A percentile compares a stretch with the other conserved stretches of the same genome.
phyloP scores from a whole-genome alignment of 2,329 filamentous ascomycete species.

The Onygena corvina region DNA sequence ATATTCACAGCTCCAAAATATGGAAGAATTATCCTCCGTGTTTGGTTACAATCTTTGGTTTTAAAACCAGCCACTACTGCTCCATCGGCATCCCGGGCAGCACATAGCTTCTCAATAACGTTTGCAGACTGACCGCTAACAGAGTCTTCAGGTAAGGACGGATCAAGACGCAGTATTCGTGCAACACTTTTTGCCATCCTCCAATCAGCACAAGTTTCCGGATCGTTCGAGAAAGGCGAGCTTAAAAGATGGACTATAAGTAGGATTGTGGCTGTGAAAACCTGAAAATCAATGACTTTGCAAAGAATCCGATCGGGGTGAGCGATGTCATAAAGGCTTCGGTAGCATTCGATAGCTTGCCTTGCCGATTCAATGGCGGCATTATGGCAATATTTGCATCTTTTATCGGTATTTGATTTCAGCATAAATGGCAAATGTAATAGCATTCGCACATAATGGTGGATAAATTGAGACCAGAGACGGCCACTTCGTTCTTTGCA shows the following conservation, averaged over 20 bases:
- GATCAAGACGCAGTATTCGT: slow-evolving; percentile 24
- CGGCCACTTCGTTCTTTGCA: slow-evolving; percentile 13
- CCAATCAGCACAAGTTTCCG: slow-evolving; percentile 18
- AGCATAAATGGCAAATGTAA: slow-evolving; percentile 40
- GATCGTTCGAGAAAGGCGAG: slow-evolving; percentile 9
- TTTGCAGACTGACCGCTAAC: slow-evolving; percentile 35
- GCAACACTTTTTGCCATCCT: slow-evolving; percentile 25
- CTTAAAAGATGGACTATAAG: slow-evolving; percentile 35
- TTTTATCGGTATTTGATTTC: slow-evolving; percentile 26
- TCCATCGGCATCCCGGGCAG: slow-evolving; percentile 16
- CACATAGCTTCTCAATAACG: slow-evolving; percentile 31
- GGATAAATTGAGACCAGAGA: slow-evolving; percentile 30
- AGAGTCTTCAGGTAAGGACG: slow-evolving; percentile 27
- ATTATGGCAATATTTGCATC: slow-evolving; percentile 30
- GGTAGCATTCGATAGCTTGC: slow-evolving; percentile 31
- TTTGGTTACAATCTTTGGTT: background rate
- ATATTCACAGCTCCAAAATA: slow-evolving; percentile 37
- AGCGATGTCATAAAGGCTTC: slow-evolving; percentile 19
- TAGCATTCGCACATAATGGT: slow-evolving; percentile 29
- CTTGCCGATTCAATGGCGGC: slow-evolving; percentile 34
- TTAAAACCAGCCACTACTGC: background rate
- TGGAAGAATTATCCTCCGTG: slow-evolving; percentile 31
- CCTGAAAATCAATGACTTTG: slow-evolving; percentile 39
- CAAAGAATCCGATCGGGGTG: slow-evolving; percentile 26
- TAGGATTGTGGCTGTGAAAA: slow-evolving; percentile 37